Evolutionary conservation across 192 early-diverging fungal genomes (phyloP), one percentile per base, ranked within the genome.

Genomic region (Rhizophlyctis rosea): DNA sequence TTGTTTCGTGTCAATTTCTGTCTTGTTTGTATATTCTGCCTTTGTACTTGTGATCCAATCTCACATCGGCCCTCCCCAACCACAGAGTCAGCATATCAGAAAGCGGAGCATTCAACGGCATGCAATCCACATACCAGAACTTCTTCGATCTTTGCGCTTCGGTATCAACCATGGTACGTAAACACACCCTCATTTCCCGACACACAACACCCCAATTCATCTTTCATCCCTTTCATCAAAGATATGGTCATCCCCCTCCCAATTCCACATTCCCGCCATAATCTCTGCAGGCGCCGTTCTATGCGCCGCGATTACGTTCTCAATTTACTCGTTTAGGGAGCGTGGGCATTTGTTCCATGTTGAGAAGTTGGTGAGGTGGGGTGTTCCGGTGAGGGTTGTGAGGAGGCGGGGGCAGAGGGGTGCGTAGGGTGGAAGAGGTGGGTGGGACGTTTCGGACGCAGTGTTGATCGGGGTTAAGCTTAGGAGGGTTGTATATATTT

Each of bases 71-170:
- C 4, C 9, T 3, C 21, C n/a, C n/a, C n/a, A n/a, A n/a, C n/a
- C n/a, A 18, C 31, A 70, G 67, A 18, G 69, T 75, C 4, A 63
- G 49, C 5, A 39, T 55, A 14, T 55, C 39, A 4, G 54, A 72
- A 25, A 50, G 59, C 28, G 78, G 78, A 0, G 21, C 65, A 14
- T 55, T 76, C 24, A 65, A 47, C 30, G 78, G 78, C 3, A 49
- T 62, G 36, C 71, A 80, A 50, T 57, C 62, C 14, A 61, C 74
- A 5, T 25, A 76, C 25, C 78, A 80, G 54, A 80, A 75, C 64
- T 3, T 64, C 4, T 80, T 80, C 54, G 74, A 80, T 30, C 59
- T 80, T 24, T 14, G 44, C n/a, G 64, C 64, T n/a, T 71, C 61
- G 44, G 54, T 50, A 16, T 25, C 70, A 21, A 80, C 78, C 16